Evolutionary conservation across 2,329 filamentous ascomycete species (phyloP), one percentile per base, ranked within the genome.

Genomic region (Myriosclerotinia curreyana): DNA sequence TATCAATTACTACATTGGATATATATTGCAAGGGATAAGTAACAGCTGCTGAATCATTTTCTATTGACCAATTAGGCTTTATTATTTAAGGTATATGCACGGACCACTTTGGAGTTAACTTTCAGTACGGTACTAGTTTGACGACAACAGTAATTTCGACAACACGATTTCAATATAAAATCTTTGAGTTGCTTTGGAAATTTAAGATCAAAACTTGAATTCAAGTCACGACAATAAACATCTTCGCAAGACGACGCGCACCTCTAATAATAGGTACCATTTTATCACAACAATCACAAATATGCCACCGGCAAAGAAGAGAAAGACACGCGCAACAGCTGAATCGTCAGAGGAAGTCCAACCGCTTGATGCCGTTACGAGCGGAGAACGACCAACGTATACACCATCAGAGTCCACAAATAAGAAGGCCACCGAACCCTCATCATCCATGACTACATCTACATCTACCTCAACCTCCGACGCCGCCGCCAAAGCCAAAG

Each of bases 401-500:
- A 34, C 63, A 22, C 60, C 64, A 66, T 58, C 56, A 64, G 64
- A 62, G 31, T 3, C 65, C 17, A 50, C 42, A 7, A 17, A 25
- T 1, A 14, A 40, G 15, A 36, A 52, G 31, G n/a, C 38, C 14
- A 28, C 36, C 8, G 22, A 55, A 14, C 22, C 58, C 14, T 44
- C 56, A 6, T 34, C 40, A 48, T 44, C 62, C 31, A 62, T 48
- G 15, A n/a, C 61, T 36, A 28, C 62, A 12, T 42, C 48, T 2
- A 52, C 56, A 20, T 68, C 68, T 28, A 54, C 69, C 36, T 65
- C 68, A 31, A 52, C 69, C 34, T 65, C 70, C 36, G 68, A 74
- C 49, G 76, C 78, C n/a, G 72, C 77, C 22, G 70, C 75, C 36
- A 83, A 83, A 70, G 79, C 83, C 38, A 79, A 85, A 70, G 89